Percentiles rank a stretch among this genome's conserved stretches.
Conservation (phyloP, 1,139 yeast species). For the Sugiyamaella neomexicana region DNA sequence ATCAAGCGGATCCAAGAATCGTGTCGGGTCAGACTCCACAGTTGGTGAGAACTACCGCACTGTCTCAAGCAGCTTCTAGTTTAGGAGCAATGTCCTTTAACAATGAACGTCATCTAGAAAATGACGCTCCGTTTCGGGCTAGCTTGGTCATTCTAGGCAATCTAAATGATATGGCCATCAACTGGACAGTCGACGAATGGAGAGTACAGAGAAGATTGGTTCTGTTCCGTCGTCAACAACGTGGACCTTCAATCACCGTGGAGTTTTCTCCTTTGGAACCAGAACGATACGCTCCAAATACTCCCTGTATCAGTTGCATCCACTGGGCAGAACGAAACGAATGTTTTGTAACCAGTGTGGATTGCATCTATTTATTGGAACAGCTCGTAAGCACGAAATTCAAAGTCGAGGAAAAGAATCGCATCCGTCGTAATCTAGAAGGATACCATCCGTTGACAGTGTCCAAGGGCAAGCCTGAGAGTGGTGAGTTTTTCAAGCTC, state of each 20-base stretch:
- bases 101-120: constrained; percentile 14
- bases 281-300: constrained; percentile 36
- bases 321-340: constrained; percentile 56
- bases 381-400: constrained; percentile 57
- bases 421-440: constrained; percentile 67
- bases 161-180: constrained; percentile 38
- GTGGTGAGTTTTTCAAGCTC: constrained; percentile 53
- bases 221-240: constrained; percentile 40
- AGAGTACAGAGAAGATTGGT: constrained; percentile 39
- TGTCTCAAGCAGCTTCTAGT: constrained; percentile 35
- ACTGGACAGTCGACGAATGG: constrained; percentile 41
- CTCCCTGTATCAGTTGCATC: constrained; percentile 55
- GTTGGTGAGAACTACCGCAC: constrained; percentile 36
- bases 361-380: constrained; percentile 59
- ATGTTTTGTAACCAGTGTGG: constrained; percentile 65
- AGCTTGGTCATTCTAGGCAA: constrained; percentile 40
- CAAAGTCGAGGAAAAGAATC: constrained; percentile 67
- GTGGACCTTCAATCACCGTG: constrained; percentile 40
- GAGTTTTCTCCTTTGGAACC: constrained; percentile 39
- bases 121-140: constrained; percentile 31
- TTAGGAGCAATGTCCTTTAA: constrained; percentile 25
- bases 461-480: constrained; percentile 49
- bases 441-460: constrained; percentile 64
- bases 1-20: constrained; percentile 11
- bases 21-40: constrained; percentile 25